Conservation (phyloP, 164 flowering plant genomes). For the Nymphaea colorata region DNA sequence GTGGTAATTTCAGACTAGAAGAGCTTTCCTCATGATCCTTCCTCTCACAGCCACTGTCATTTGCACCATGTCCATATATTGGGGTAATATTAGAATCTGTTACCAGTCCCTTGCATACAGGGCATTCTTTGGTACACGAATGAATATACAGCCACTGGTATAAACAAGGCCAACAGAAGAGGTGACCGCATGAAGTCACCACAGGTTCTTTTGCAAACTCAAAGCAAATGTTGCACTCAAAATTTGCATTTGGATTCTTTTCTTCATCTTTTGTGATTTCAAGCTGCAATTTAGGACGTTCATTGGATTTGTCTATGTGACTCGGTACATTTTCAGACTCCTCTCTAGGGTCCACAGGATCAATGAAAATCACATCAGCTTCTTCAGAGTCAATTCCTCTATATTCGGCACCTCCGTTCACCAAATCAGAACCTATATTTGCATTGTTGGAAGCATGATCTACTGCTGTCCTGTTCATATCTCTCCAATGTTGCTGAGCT, state of each 20-base stretch:
- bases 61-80: conserved; percentile 20
- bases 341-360: too few species aligned
- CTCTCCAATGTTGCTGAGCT: too few species aligned
- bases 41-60: conserved; percentile 8
- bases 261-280: background rate
- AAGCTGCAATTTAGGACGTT: too few species aligned
- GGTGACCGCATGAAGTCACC: conserved; percentile 29
- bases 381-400: too few species aligned
- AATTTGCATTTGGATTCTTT: conserved; percentile 9
- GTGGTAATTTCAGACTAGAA: conserved; percentile 24
- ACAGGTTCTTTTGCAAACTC: conserved; percentile 28
- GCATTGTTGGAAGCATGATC: too few species aligned
- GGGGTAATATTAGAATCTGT: conserved; percentile 19
- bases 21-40: conserved; percentile 4
- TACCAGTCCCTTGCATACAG: conserved; percentile 29
- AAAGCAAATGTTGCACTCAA: conserved; percentile 28
- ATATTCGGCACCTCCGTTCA: too few species aligned
- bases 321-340: too few species aligned
- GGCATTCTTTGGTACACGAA: conserved; percentile 22
- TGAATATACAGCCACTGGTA: conserved; percentile 26
- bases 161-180: conserved; percentile 29
- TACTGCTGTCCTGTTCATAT: too few species aligned
- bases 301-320: too few species aligned
- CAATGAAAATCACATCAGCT: too few species aligned
- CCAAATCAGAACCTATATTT: too few species aligned